Conservation (phyloP, 306 rosid species). For the Fragaria vesca region DNA sequence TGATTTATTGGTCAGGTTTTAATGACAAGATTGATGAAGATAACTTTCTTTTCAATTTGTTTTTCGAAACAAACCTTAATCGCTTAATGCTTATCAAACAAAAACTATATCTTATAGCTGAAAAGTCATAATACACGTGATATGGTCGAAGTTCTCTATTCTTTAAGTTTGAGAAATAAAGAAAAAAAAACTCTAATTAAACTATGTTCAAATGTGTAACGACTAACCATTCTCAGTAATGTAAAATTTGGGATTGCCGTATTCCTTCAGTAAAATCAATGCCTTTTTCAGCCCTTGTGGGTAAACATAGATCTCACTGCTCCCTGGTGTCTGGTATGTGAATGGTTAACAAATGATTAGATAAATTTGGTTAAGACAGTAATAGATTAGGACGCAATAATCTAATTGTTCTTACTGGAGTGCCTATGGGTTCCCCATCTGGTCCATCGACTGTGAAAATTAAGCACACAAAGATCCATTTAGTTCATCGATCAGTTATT, state of each 20-base stretch:
- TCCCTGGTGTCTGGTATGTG: background rate
- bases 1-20: too few relatives aligned
- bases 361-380: background rate
- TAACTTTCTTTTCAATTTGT: too few relatives aligned
- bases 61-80: too few relatives aligned
- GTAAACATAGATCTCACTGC: background rate
- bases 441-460: background rate
- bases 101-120: too few relatives aligned
- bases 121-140: too few relatives aligned
- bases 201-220: too few relatives aligned
- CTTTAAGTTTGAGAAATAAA: background rate
- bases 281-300: slow-evolving; percentile 1
- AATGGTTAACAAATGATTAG: background rate
- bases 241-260: background rate
- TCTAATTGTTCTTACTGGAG: background rate
- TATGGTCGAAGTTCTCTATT: background rate
- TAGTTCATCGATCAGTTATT: background rate
- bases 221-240: slow-evolving; percentile 3
- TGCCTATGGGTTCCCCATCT: background rate
- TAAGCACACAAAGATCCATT: background rate
- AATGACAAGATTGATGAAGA: too few relatives aligned
- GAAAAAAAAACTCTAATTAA: too few relatives aligned
- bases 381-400: background rate
- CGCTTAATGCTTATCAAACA: too few relatives aligned
- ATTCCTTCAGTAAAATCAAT: background rate